A percentile compares a stretch with the other conserved stretches of the same genome.
These are phyloP conservation scores for Septoria petroselini DNA, from an alignment of 2,329 filamentous ascomycete genomes.

Conservation along the genomic window DNA sequence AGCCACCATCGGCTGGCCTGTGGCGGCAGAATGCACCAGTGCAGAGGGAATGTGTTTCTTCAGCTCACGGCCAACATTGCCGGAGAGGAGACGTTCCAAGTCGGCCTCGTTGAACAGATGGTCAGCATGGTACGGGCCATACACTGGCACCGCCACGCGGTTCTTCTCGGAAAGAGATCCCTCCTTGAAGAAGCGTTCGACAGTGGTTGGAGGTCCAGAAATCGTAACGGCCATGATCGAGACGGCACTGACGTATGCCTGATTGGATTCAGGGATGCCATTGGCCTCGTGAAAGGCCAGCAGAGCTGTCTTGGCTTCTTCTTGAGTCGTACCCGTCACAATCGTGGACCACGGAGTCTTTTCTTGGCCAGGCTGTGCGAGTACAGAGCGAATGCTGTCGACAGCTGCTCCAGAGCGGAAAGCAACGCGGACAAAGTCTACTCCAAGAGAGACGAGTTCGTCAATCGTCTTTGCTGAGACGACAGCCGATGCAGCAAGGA, in stretches of 20 bases:
- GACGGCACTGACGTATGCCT: slow-evolving; percentile 58
- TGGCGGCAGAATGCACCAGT: slow-evolving; percentile 48
- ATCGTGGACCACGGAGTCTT: slow-evolving; percentile 66
- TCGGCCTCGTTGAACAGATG: slow-evolving; percentile 54
- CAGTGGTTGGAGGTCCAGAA: slow-evolving; percentile 56
- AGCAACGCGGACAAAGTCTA: slow-evolving; percentile 63
- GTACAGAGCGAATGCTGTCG: slow-evolving; percentile 43
- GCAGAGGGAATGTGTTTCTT: slow-evolving; percentile 44
- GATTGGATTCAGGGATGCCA: slow-evolving; percentile 50
- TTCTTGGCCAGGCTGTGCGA: slow-evolving; percentile 54
- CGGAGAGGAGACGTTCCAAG: slow-evolving; percentile 51
- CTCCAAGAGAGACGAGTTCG: slow-evolving; percentile 59
- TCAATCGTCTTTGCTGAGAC: slow-evolving; percentile 61
- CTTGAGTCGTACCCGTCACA: slow-evolving; percentile 55
- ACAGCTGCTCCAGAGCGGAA: slow-evolving; percentile 59
- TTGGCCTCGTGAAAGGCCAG: slow-evolving; percentile 57
- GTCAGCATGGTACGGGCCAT: slow-evolving; percentile 58
- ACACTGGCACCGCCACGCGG: slow-evolving; percentile 54
- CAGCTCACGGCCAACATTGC: slow-evolving; percentile 41
- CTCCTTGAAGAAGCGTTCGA: slow-evolving; percentile 52
- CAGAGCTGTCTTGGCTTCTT: slow-evolving; percentile 52
- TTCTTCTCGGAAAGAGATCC: slow-evolving; percentile 50
- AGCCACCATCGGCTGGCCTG: slow-evolving; percentile 47
- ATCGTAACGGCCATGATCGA: slow-evolving; percentile 59
- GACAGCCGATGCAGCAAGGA: slow-evolving; percentile 67